Evolutionary conservation across 139 green algal species (phyloP).

Genomic region (Chlorella vulgaris): DNA sequence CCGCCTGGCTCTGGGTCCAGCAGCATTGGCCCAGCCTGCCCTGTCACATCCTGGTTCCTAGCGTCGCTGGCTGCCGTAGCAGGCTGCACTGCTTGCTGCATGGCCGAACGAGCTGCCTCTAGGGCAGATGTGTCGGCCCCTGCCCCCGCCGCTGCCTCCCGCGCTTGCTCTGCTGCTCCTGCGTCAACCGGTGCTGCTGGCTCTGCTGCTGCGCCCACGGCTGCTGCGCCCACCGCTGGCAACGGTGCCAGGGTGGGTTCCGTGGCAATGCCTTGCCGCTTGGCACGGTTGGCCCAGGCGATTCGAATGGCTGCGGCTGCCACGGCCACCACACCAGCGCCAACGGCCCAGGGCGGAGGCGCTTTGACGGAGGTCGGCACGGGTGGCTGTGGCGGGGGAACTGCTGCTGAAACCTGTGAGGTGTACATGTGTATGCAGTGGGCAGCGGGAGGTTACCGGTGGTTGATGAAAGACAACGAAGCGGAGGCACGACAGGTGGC

Average conservation of each 20-base stretch:
- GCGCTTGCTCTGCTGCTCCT: neutral
- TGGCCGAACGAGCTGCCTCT: neutral
- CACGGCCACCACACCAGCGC: neutral
- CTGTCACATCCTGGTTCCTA: neutral
- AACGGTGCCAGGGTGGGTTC: too few relatives aligned
- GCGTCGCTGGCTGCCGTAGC: neutral
- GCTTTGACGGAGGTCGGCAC: neutral
- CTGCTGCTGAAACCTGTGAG: neutral
- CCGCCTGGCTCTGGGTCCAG: conserved; percentile 36
- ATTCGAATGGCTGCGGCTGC: conserved; percentile 1
- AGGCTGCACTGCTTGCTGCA: neutral
- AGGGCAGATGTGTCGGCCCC: neutral
- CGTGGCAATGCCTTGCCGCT: too few relatives aligned
- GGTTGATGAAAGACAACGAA: too few relatives aligned
- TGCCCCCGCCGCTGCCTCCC: neutral
- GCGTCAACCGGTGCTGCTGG: too few relatives aligned
- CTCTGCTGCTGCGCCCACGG: too few relatives aligned
- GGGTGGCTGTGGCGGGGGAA: neutral
- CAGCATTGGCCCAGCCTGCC: conserved; percentile 17
- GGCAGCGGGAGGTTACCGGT: too few relatives aligned
- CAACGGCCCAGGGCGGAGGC: neutral
- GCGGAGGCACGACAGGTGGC: too few relatives aligned
- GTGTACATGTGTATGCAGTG: neutral
- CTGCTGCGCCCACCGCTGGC: too few relatives aligned
- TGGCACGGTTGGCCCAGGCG: neutral